Percentiles rank a stretch among this genome's conserved stretches.
phyloP scores from a whole-genome alignment of 176 grass and related monocot genomes.

The Phoenix dactylifera region DNA sequence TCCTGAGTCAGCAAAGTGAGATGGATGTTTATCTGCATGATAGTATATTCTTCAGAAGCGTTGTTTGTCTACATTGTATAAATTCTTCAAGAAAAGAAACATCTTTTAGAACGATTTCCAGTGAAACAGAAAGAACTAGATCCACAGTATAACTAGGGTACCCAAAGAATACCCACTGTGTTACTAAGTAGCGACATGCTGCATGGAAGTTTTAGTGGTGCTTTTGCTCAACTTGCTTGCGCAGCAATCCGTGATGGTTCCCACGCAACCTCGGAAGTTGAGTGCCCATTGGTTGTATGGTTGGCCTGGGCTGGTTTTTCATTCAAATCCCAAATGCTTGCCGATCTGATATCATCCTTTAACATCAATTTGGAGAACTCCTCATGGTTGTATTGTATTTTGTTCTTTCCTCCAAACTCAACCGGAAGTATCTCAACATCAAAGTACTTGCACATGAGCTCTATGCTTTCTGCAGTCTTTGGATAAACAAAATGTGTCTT shows the following conservation, averaged over 20 bases:
- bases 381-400: constrained; percentile 52
- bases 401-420: constrained; percentile 72
- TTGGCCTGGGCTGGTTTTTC: constrained; percentile 11
- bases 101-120: too few species aligned
- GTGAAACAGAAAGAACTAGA: too few species aligned
- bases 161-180: too few species aligned
- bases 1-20: too few species aligned
- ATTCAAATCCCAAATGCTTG: constrained; percentile 35
- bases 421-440: constrained; percentile 51
- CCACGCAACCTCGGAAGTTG: constrained; percentile 13
- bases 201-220: too few species aligned
- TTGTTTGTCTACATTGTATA: too few species aligned
- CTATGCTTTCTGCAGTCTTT: constrained; percentile 63
- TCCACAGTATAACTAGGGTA: too few species aligned
- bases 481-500: constrained; percentile 63
- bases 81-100: too few species aligned
- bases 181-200: too few species aligned
- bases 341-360: constrained; percentile 52
- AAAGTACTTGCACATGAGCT: constrained; percentile 41
- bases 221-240: constrained; percentile 34
- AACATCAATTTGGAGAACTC: constrained; percentile 69
- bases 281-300: constrained; percentile 3
- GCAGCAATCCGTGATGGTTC: constrained; percentile 12
- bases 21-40: too few species aligned
- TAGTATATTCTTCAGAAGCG: too few species aligned